Evolutionary conservation across 106 monocot genomes (phyloP).

Genomic region (Dactylorhiza incarnata): DNA sequence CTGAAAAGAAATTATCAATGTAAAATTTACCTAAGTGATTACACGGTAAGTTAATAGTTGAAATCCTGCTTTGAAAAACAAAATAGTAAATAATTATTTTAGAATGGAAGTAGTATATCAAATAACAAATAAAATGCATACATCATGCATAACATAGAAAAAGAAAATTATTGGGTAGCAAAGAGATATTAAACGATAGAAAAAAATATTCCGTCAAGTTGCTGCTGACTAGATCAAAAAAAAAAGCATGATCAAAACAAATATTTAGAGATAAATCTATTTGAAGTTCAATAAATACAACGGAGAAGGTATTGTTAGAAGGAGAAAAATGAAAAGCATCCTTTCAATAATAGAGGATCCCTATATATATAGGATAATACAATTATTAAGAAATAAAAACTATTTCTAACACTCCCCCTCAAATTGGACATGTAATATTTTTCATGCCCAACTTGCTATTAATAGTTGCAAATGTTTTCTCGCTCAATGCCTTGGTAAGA

Average conservation of each 20-base stretch:
- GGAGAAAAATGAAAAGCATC: no score
- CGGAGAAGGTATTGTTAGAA: not conserved
- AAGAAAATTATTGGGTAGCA: not conserved
- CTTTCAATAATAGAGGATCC: no score
- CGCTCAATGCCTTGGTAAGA: no score
- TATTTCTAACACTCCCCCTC: no score
- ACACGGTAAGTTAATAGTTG: not conserved
- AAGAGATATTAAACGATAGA: not conserved
- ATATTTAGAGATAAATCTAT: not conserved
- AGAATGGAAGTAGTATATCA: not conserved
- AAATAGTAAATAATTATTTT: not conserved
- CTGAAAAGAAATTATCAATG: slow-evolving; percentile 28
- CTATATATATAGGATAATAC: no score
- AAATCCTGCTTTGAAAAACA: not conserved
- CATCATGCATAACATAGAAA: not conserved
- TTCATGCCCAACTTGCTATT: no score
- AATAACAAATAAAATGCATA: not conserved
- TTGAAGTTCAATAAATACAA: not conserved
- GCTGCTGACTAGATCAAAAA: not conserved
- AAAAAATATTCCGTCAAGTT: not conserved
- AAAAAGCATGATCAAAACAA: not conserved
- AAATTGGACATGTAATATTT: no score
- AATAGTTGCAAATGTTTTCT: no score
- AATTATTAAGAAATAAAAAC: no score
- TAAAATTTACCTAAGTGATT: not conserved